These are phyloP conservation scores for Tetrapyrgos nigripes DNA, from an alignment of 1,284 basidiomycete species.

Conservation along the genomic window DNA sequence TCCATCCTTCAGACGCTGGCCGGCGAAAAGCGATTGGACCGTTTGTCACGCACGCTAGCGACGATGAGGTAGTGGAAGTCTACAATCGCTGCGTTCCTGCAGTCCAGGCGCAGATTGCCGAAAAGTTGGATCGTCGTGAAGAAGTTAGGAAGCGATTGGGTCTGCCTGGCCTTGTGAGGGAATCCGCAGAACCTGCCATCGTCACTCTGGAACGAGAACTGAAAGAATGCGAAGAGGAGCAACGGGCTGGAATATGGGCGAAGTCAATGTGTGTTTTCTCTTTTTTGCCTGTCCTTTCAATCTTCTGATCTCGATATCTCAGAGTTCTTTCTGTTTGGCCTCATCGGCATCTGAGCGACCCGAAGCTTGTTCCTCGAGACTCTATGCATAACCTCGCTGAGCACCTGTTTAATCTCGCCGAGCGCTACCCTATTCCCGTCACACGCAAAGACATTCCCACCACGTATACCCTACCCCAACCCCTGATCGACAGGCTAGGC, in stretches of 20 bases:
- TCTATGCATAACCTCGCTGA: constrained; percentile 17
- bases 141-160: constrained; percentile 1
- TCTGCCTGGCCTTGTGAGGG: background rate
- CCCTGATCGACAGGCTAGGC: constrained; percentile 10
- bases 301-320: background rate
- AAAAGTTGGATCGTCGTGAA: constrained; percentile 3
- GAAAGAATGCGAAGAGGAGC: background rate
- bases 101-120: constrained; percentile 14
- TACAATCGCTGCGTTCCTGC: constrained; percentile 22
- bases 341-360: constrained; percentile 15
- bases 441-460: background rate
- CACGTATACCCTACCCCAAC: constrained; percentile 11
- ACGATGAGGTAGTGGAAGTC: constrained; percentile 17
- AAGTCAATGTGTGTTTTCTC: background rate
- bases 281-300: constrained; percentile 7
- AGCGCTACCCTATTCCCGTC: constrained; percentile 13
- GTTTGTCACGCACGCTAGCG: constrained; percentile 16
- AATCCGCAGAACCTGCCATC: background rate
- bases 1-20: constrained; percentile 21
- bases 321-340: constrained; percentile 5
- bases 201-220: constrained; percentile 5
- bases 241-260: constrained; percentile 6
- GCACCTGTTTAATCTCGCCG: constrained; percentile 20
- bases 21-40: constrained; percentile 15
- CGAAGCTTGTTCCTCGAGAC: constrained; percentile 16